These are phyloP conservation scores for Bolboschoenus planiculmis DNA, from an alignment of 176 grass and related monocot species.

Conservation along the genomic window DNA sequence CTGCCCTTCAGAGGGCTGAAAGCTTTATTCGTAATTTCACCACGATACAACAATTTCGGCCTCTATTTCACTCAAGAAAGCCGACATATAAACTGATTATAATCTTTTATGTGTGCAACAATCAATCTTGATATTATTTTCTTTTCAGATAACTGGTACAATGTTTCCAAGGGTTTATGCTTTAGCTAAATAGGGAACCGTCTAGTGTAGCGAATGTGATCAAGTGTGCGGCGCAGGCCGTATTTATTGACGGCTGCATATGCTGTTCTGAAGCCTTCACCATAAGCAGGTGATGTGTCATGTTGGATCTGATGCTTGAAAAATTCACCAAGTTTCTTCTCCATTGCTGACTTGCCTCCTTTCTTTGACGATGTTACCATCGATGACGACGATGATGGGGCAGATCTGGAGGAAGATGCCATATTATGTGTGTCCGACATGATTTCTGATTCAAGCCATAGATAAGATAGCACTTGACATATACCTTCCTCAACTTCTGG, in stretches of 20 bases:
- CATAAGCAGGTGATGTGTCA: constrained; percentile 70
- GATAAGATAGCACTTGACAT: constrained; percentile 86
- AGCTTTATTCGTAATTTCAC: not conserved
- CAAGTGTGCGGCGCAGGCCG: constrained; percentile 62
- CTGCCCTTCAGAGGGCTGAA: not conserved
- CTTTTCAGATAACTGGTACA: not conserved
- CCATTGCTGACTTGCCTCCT: constrained; percentile 68
- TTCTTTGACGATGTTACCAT: constrained; percentile 57
- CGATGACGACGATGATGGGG: constrained; percentile 52
- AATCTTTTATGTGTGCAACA: not conserved
- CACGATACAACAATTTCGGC: not conserved
- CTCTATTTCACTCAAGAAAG: not conserved
- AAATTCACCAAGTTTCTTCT: constrained; percentile 93
- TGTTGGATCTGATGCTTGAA: constrained; percentile 95
- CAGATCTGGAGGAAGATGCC: constrained; percentile 31
- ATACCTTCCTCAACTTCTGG: constrained; percentile 80
- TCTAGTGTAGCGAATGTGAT: constrained; percentile 60
- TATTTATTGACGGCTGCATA: constrained; percentile 65
- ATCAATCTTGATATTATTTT: constrained; percentile 3
- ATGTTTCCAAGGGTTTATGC: not conserved
- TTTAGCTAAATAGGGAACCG: constrained; percentile 40
- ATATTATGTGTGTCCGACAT: constrained; percentile 41
- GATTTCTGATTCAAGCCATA: constrained; percentile 94
- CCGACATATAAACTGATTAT: not conserved
- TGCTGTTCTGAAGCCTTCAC: constrained; percentile 85